Evolutionary conservation across 257 asterid genomes (phyloP).

Genomic region (Scutellaria galericulata): DNA sequence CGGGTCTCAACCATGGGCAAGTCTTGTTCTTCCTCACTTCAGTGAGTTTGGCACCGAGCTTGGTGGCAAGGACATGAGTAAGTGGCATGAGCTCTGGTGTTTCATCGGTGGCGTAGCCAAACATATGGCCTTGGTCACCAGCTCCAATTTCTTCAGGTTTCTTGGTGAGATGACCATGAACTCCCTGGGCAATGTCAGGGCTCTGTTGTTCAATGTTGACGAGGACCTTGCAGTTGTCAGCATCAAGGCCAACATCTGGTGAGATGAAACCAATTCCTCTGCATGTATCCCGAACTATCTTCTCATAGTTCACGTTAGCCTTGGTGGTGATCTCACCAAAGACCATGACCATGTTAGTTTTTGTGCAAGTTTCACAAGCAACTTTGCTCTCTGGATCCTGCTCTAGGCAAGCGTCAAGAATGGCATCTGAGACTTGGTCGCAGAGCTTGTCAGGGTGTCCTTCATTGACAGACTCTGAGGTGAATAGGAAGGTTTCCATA

Average conservation of each 20-base stretch:
- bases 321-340: slow-evolving; percentile 75
- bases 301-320: slow-evolving; percentile 64
- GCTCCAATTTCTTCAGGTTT: slow-evolving; percentile 78
- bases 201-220: slow-evolving; percentile 72
- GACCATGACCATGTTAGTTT: slow-evolving; percentile 69
- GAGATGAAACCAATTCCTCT: slow-evolving; percentile 68
- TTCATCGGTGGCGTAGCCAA: slow-evolving; percentile 79
- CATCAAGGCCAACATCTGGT: slow-evolving; percentile 70
- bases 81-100: slow-evolving; percentile 79
- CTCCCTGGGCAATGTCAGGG: slow-evolving; percentile 77
- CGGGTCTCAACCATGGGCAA: slow-evolving; percentile 71
- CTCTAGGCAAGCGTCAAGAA: slow-evolving; percentile 71
- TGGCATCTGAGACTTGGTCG: slow-evolving; percentile 74
- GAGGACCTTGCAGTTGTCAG: slow-evolving; percentile 71
- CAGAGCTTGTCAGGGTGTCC: slow-evolving; percentile 83
- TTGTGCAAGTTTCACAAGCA: slow-evolving; percentile 75
- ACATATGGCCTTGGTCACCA: slow-evolving; percentile 84
- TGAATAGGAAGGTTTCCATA: slow-evolving; percentile 61
- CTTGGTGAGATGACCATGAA: slow-evolving; percentile 73
- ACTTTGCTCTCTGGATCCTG: slow-evolving; percentile 76
- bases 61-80: slow-evolving; percentile 72
- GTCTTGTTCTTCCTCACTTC: slow-evolving; percentile 70
- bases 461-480: slow-evolving; percentile 72
- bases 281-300: slow-evolving; percentile 75
- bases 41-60: slow-evolving; percentile 70